Percentiles rank a stretch among this genome's conserved stretches.
phyloP scores from a whole-genome alignment of 257 asterid species.

The Scutellaria minor region DNA sequence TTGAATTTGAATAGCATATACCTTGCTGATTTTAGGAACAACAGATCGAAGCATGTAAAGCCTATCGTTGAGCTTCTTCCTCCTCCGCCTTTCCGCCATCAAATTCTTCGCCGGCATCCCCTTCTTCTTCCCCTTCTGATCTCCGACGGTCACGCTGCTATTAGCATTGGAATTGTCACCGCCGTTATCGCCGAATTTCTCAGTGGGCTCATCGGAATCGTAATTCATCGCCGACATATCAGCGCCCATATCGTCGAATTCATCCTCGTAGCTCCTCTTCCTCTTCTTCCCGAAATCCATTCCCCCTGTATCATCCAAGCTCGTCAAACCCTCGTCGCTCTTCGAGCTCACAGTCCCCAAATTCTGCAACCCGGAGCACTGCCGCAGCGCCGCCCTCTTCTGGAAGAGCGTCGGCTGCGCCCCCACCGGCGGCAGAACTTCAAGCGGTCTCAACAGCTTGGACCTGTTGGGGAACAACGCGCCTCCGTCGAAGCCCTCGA shows the following conservation, averaged over 20 bases:
- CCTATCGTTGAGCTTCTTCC: conserved; percentile 80
- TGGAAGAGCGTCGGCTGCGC: conserved; percentile 54
- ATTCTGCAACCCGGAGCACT: conserved; percentile 38
- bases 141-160: conserved; percentile 43
- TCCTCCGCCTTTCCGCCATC: conserved; percentile 80
- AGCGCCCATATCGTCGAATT: conserved; percentile 38
- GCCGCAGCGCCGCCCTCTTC: conserved; percentile 57
- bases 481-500: conserved; percentile 41
- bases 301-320: conserved; percentile 46
- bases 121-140: conserved; percentile 56
- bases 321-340: conserved; percentile 47
- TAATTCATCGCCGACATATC: conserved; percentile 47
- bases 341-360: conserved; percentile 43
- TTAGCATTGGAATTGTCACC: conserved; percentile 46
- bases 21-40: conserved; percentile 84
- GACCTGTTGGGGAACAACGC: conserved; percentile 37
- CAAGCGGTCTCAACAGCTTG: conserved; percentile 51
- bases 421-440: conserved; percentile 44
- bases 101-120: conserved; percentile 75
- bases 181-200: conserved; percentile 39
- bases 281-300: conserved; percentile 42
- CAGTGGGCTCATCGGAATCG: conserved; percentile 52
- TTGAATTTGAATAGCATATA: conserved; percentile 25
- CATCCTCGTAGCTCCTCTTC: conserved; percentile 40
- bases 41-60: conserved; percentile 81